Base-by-base conservation (phyloP, 495 filamentous ascomycete genomes). In the Penicillium malachiteum region DNA sequence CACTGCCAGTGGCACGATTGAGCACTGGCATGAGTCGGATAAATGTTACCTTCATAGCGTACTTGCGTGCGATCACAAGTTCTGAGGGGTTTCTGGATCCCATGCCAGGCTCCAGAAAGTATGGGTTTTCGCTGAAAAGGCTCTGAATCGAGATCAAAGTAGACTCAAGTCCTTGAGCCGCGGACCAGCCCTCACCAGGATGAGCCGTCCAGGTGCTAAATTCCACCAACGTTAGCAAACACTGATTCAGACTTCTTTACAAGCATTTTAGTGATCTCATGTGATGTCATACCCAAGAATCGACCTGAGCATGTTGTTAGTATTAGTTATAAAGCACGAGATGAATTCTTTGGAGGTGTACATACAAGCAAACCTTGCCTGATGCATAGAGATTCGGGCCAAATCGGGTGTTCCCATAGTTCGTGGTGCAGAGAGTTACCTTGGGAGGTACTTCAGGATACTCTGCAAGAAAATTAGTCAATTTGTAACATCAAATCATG, bases 141-240 rank as follows among this genome's bases (percentile, higher is more conserved):
- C 91, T 96, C 69, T 98, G 94, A 50, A 98, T 97, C 5, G 94
- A 97, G 32, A 97, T 84, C 32, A 98, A 70, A 47, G 97, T 89
- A 1, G 94, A 97, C 68, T 98, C 94, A 4, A 98, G 77, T 14
- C 94, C 92, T 67, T 97, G 94, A 3, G 94, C 95, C 0, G 92
- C 88, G 30, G 91, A 96, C 94, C 94, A 98, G 65, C 96, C 84
- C 68, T 98, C 21, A n/a, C n/a, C n/a, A 26, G 21, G 21, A 26
- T 26, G 2, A 26, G 21, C 21, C 4, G 1, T 4, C 21, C 21
- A 26, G 21, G 21, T 26, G 4, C 21, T 26, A 26, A 26, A 26
- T 26, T 26, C 4, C 21, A 26, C 4, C 21, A 1, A 26, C 21
- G 21, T 26, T 26, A 26, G 21, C 21, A 26, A 26, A 26, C 1